Base-by-base conservation (phyloP, 208 protist species). In the Chromosphaera perkinsii region DNA sequence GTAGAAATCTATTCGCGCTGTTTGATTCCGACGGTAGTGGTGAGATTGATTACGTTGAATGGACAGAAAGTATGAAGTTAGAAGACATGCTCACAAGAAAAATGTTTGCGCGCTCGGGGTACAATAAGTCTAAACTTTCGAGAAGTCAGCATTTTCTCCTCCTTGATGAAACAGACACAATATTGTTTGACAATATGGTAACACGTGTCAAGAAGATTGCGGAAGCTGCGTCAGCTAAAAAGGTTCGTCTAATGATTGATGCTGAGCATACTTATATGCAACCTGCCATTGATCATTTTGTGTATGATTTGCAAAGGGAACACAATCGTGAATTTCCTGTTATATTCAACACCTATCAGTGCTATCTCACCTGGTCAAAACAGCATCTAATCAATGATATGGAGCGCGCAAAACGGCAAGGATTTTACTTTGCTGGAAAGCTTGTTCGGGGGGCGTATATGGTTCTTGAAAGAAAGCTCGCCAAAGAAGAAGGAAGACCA, bases 241-340 rank as follows among this genome's bases (percentile, higher is more conserved):
- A 32, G 7, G 72, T 77, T 2, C 59, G 55, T 5, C 57, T 77
- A 14, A 51, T 96, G 35, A 79, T 97, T 32, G 93, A 97, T 73
- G 93, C 93, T 10, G 92, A 97, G 83, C 93, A 97, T 80, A 93
- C 87, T 33, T 96, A 94, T 72, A 90, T 94, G 67, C 92, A 96
- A 79, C 77, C 90, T 37, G 32, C 51, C 24, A 77, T 97, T 73
- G 92, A 96, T 75, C 81, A 84, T 67, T 83, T 96, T 37, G 82
- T 84, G 29, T 58, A 88, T 12, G 64, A 82, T 37, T 78, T 94
- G 36, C 86, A 92, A 80, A 69, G 75, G n/a, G 62, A 81, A 55
- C 94, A 86, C 82, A 97, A 97, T 78, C 76, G 64, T 31, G 57
- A 92, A 2, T 17, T 2, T 12, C 39, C 64, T 10, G 7, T 36